Conservation (phyloP, 441 rosid species). For the Jatropha multifida region DNA sequence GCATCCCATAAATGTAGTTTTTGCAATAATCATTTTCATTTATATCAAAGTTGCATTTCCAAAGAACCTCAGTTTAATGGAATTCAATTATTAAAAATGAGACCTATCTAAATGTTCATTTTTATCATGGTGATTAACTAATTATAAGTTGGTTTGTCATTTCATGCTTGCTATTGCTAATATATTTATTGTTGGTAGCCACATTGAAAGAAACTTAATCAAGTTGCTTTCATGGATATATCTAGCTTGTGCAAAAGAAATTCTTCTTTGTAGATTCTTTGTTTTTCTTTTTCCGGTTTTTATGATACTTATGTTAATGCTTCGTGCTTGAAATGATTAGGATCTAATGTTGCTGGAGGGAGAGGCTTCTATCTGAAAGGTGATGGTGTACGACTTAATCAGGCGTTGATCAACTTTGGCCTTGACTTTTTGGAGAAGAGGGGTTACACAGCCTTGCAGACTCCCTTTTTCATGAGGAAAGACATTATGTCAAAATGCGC, state of each 20-base stretch:
- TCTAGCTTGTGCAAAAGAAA: not conserved
- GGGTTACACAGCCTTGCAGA: constrained; percentile 63
- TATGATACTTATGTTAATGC: not conserved
- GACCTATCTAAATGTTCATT: too few relatives aligned
- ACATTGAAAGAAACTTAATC: too few relatives aligned
- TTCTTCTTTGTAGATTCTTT: not conserved
- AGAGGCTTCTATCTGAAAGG: constrained; percentile 89
- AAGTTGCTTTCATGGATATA: too few relatives aligned
- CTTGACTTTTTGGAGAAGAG: constrained; percentile 70
- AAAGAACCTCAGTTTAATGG: too few relatives aligned
- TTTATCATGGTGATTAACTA: not conserved
- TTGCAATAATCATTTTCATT: too few relatives aligned
- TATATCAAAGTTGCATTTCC: too few relatives aligned
- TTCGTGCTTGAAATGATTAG: constrained; percentile 33
- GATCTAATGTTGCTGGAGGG: constrained; percentile 91
- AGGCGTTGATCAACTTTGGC: constrained; percentile 83
- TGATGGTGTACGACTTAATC: constrained; percentile 81
- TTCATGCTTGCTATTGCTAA: not conserved
- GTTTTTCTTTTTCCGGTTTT: not conserved
- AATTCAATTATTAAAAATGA: too few relatives aligned
- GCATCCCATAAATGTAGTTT: too few relatives aligned
- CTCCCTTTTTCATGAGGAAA: constrained; percentile 92
- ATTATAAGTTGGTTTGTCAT: not conserved
- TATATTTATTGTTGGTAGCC: too few relatives aligned
- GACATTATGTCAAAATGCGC: constrained; percentile 97